Evolutionary conservation across 2,329 filamentous ascomycete genomes (phyloP).

Genomic region (Talaromyces pinophilus): DNA sequence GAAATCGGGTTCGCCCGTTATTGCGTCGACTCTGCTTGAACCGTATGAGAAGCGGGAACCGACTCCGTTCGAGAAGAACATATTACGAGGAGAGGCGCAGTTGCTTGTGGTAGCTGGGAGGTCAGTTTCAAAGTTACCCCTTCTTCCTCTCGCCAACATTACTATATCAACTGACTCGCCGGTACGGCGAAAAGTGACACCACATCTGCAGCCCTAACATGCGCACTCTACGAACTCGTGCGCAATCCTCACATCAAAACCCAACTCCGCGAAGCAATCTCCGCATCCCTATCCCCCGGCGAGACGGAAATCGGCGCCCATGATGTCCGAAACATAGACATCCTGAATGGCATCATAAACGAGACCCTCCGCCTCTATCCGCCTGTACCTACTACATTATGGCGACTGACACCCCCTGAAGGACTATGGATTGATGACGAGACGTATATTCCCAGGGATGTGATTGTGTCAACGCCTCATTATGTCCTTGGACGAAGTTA

Average conservation of each 20-base stretch:
- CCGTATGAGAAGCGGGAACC: constrained; percentile 25
- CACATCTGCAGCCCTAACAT: constrained; percentile 42
- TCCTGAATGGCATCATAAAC: constrained; percentile 48
- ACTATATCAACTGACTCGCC: background rate
- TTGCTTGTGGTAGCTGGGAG: constrained; percentile 34
- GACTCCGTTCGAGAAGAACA: constrained; percentile 24
- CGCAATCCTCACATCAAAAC: constrained; percentile 30
- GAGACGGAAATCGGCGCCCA: constrained; percentile 9
- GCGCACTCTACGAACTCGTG: constrained; percentile 44
- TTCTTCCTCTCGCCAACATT: background rate
- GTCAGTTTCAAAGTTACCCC: background rate
- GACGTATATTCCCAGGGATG: constrained; percentile 33
- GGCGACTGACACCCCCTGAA: constrained; percentile 39
- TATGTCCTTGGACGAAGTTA: constrained; percentile 30
- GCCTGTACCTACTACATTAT: constrained; percentile 43
- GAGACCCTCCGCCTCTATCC: constrained; percentile 48
- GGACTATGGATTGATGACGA: constrained; percentile 39
- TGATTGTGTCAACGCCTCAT: constrained; percentile 28
- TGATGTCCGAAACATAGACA: constrained; percentile 13
- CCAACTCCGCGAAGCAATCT: constrained; percentile 40
- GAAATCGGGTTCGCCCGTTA: constrained; percentile 25
- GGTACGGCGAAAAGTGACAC: constrained; percentile 33
- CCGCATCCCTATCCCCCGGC: constrained; percentile 23
- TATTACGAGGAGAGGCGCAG: constrained; percentile 32
- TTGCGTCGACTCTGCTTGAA: constrained; percentile 30